phyloP scores from a whole-genome alignment of 1,139 yeast genomes.

The Saccharomyces hybrid region DNA sequence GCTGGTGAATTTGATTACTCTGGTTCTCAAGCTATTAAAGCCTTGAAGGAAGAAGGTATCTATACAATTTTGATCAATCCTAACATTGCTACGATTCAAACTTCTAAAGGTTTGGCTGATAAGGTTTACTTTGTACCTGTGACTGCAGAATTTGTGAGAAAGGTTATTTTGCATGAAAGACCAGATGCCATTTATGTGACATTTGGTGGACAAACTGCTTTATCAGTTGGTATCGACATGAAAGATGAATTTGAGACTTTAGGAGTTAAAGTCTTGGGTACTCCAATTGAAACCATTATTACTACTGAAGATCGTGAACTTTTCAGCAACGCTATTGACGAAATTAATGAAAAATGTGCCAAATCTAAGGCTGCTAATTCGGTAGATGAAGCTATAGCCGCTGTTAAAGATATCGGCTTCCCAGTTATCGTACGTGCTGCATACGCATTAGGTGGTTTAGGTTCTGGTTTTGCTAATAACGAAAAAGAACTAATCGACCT shows the following conservation, averaged over 20 bases:
- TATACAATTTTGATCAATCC: conserved; percentile 94
- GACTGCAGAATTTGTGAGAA: conserved; percentile 90
- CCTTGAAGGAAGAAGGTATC: conserved; percentile 94
- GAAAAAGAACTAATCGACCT: conserved; percentile 74
- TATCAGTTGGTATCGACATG: conserved; percentile 88
- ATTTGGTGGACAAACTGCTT: conserved; percentile 98
- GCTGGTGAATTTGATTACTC: conserved; percentile 99
- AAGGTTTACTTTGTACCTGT: conserved; percentile 96
- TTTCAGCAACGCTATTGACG: conserved; percentile 90
- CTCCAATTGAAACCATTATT: conserved; percentile 90
- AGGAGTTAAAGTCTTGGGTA: conserved; percentile 94
- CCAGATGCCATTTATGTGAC: conserved; percentile 97
- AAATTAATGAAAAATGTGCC: conserved; percentile 92
- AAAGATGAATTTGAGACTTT: conserved; percentile 89
- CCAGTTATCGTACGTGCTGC: conserved; percentile 98
- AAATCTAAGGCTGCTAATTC: conserved; percentile 77
- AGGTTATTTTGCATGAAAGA: conserved; percentile 87
- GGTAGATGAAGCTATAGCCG: conserved; percentile 73
- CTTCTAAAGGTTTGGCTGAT: conserved; percentile 95
- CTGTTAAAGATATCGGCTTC: conserved; percentile 82
- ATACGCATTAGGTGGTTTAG: conserved; percentile 94
- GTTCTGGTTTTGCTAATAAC: conserved; percentile 96
- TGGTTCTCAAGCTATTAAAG: conserved; percentile 91
- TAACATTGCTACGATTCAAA: conserved; percentile 96
- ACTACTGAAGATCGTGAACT: conserved; percentile 97